phyloP scores from a whole-genome alignment of 2,329 filamentous ascomycete species.

The Didymella pinodella region DNA sequence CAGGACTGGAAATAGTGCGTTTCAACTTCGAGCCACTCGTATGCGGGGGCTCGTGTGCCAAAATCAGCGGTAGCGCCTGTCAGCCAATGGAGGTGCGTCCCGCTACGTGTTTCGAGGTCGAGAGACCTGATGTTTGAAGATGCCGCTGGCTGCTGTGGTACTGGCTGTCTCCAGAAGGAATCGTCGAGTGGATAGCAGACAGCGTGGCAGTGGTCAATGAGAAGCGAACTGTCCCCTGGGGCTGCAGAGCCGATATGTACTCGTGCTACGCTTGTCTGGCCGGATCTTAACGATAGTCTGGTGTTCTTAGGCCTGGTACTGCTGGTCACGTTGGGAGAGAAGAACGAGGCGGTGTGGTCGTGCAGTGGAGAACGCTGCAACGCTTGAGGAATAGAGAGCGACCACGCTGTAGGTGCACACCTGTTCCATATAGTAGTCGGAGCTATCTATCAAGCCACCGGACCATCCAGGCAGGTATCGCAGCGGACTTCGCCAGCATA shows the following conservation, averaged over 20 bases:
- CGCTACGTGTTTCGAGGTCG: conserved; percentile 45
- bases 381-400: conserved; percentile 43
- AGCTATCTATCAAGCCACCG: conserved; percentile 44
- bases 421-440: conserved; percentile 67
- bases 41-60: conserved; percentile 19
- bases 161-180: conserved; percentile 14
- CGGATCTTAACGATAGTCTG: conserved; percentile 28
- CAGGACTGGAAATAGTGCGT: conserved; percentile 45
- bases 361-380: conserved; percentile 33
- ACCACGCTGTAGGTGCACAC: conserved; percentile 56
- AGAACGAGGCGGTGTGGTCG: conserved; percentile 45
- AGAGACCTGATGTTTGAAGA: conserved; percentile 40
- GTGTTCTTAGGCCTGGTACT: conserved; percentile 32
- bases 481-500: conserved; percentile 51
- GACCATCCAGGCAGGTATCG: conserved; percentile 27
- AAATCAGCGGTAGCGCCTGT: conserved; percentile 35
- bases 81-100: conserved; percentile 42
- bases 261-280: conserved; percentile 25
- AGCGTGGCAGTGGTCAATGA: conserved; percentile 24
- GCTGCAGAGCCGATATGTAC: conserved; percentile 34
- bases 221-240: conserved; percentile 27
- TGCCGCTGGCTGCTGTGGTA: conserved; percentile 34
- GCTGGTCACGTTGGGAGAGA: conserved; percentile 40
- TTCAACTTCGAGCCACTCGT: conserved; percentile 39
- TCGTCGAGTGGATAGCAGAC: conserved; percentile 20